Evolutionary conservation across 805 yeast species (phyloP).

Genomic region (Candida vaughaniae): DNA sequence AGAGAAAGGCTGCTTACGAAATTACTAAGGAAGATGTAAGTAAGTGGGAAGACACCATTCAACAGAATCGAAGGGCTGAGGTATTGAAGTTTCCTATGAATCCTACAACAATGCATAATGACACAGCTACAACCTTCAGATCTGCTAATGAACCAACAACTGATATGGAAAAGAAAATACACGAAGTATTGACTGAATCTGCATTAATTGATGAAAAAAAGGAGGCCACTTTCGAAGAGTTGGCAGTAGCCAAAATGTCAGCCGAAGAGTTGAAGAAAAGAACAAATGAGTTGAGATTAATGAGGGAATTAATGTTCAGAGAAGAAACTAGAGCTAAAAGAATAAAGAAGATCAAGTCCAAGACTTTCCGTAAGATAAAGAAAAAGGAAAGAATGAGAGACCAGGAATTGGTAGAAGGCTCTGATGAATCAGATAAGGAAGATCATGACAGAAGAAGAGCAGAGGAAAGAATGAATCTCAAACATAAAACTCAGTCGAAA

Average conservation of each 20-base stretch:
- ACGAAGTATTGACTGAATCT: slow-evolving; percentile 60
- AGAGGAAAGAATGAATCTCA: slow-evolving; percentile 85
- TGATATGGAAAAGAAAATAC: slow-evolving; percentile 67
- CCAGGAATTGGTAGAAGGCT: slow-evolving; percentile 64
- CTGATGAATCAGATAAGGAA: slow-evolving; percentile 49
- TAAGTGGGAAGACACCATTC: slow-evolving; percentile 85
- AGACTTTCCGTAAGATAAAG: slow-evolving; percentile 79
- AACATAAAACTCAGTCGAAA: slow-evolving; percentile 81
- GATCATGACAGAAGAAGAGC: slow-evolving; percentile 79
- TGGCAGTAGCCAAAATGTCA: slow-evolving; percentile 77
- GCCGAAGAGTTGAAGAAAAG: slow-evolving; percentile 76
- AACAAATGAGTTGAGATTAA: slow-evolving; percentile 78
- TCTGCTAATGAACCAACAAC: slow-evolving; percentile 44
- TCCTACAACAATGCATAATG: slow-evolving; percentile 44
- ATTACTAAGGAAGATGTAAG: slow-evolving; percentile 81
- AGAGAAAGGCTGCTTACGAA: slow-evolving; percentile 87
- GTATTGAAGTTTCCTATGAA: slow-evolving; percentile 75
- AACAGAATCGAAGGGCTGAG: slow-evolving; percentile 78
- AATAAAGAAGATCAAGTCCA: slow-evolving; percentile 91
- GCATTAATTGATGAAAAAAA: slow-evolving; percentile 68
- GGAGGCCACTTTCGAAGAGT: slow-evolving; percentile 83
- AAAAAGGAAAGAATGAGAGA: slow-evolving; percentile 79
- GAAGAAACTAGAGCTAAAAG: slow-evolving; percentile 91
- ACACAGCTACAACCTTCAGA: slow-evolving; percentile 52
- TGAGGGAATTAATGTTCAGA: slow-evolving; percentile 96